A percentile compares a stretch with the other conserved stretches of the same genome.
Conservation (phyloP, 2,329 filamentous ascomycete genomes). For the Drechslerella coelobrocha region DNA sequence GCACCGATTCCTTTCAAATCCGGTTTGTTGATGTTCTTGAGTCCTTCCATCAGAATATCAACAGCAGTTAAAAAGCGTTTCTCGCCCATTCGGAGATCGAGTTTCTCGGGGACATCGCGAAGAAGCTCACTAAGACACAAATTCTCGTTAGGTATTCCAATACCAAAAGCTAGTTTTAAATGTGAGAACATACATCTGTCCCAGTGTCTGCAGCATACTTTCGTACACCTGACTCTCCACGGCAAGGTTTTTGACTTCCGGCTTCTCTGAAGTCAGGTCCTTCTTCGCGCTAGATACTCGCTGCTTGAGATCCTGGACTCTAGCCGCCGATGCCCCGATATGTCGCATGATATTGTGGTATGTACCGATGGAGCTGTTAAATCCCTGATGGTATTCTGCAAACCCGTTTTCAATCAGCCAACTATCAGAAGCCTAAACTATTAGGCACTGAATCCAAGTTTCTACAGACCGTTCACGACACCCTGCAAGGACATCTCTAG, state of each 20-base stretch:
- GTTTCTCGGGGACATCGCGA: constrained; percentile 84
- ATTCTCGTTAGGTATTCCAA: constrained; percentile 3
- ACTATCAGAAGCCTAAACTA: too few relatives aligned
- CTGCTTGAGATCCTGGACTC: constrained; percentile 81
- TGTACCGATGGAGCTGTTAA: constrained; percentile 98
- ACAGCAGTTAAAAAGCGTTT: constrained; percentile 94
- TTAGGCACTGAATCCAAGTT: too few relatives aligned
- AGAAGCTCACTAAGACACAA: constrained; percentile 72
- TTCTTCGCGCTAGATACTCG: constrained; percentile 81
- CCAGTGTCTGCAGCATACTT: constrained; percentile 80
- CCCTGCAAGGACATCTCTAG: constrained; percentile 91
- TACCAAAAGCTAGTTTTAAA: background rate
- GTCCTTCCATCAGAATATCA: constrained; percentile 84
- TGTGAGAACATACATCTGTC: constrained; percentile 66
- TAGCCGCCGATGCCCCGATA: constrained; percentile 84
- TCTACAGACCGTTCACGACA: constrained; percentile 75
- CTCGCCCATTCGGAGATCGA: constrained; percentile 93
- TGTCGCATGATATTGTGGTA: constrained; percentile 98
- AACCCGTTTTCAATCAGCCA: background rate
- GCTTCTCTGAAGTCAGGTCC: constrained; percentile 82
- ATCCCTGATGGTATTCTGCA: constrained; percentile 91
- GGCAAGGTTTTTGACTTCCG: constrained; percentile 88
- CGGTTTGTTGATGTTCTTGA: constrained; percentile 81
- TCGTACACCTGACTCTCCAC: constrained; percentile 89
- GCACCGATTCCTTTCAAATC: constrained; percentile 92